Evolutionary conservation across 768 basidiomycete species (phyloP).

Genomic region (Psilocybe tampanensis): DNA sequence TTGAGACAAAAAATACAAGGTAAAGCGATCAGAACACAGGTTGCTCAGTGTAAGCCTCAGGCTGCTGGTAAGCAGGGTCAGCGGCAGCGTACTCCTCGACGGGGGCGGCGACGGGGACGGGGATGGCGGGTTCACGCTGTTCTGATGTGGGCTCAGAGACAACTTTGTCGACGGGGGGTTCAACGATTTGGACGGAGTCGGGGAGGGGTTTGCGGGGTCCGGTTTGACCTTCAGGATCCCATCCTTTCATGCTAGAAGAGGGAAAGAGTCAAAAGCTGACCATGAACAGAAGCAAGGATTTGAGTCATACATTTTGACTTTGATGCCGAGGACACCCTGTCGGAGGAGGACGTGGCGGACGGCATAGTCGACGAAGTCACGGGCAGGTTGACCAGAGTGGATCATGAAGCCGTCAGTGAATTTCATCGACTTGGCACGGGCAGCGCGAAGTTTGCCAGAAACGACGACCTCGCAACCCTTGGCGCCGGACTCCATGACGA

Average conservation of each 20-base stretch:
- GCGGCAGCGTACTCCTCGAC: slow-evolving; percentile 56
- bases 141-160: slow-evolving; percentile 89
- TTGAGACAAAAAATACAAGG: slow-evolving; percentile 15
- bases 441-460: slow-evolving; percentile 98
- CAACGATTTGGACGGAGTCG: slow-evolving; percentile 88
- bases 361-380: slow-evolving; percentile 96
- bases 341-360: slow-evolving; percentile 97
- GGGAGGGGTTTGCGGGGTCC: slow-evolving; percentile 95
- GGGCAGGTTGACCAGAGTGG: slow-evolving; percentile 96
- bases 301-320: slow-evolving; percentile 95
- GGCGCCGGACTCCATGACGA: slow-evolving; percentile 99
- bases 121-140: slow-evolving; percentile 71
- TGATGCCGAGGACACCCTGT: slow-evolving; percentile 99
- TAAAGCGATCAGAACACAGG: slow-evolving; percentile 55
- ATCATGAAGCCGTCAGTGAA: slow-evolving; percentile 99
- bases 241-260: slow-evolving; percentile 85
- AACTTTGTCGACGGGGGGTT: slow-evolving; percentile 90
- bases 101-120: slow-evolving; percentile 47
- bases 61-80: slow-evolving; percentile 43
- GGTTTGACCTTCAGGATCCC: slow-evolving; percentile 86
- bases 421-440: slow-evolving; percentile 99
- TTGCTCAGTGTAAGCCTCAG: slow-evolving; percentile 45
- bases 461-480: slow-evolving; percentile 99
- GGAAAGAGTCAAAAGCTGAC: slow-evolving; percentile 14
- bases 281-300: not conserved